Conservation (phyloP, 2,329 filamentous ascomycete species). For the Penicillium italicum region DNA sequence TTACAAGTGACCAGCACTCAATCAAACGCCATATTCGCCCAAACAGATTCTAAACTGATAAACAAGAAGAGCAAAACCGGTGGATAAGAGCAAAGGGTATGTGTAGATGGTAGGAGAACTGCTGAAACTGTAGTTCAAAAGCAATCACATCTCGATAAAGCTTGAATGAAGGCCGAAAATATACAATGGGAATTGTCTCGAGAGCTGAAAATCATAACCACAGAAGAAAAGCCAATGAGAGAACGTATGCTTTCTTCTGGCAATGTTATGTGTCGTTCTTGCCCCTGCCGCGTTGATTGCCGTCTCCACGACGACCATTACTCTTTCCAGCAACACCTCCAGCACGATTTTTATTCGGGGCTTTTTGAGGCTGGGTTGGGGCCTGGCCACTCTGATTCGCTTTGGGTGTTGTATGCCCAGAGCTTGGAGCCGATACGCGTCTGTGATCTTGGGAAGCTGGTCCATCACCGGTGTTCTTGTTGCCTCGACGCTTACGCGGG, state of each 20-base stretch:
- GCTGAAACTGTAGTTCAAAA: background rate
- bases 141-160: background rate
- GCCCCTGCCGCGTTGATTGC: constrained; percentile 17
- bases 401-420: constrained; percentile 5
- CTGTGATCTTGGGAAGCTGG: constrained; percentile 6
- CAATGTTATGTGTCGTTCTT: constrained; percentile 14
- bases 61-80: background rate
- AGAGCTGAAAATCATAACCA: background rate
- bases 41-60: background rate
- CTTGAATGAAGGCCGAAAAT: background rate
- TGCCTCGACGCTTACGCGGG: constrained; percentile 19
- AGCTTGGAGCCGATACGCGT: background rate
- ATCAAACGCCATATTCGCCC: background rate
- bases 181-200: background rate
- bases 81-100: background rate
- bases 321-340: constrained; percentile 4
- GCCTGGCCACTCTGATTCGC: constrained; percentile 15
- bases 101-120: background rate
- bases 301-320: constrained; percentile 26
- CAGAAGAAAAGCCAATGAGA: background rate
- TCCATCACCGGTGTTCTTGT: constrained; percentile 10
- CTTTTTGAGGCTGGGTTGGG: constrained; percentile 10
- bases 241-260: background rate
- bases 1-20: background rate
- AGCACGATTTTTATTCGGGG: constrained; percentile 12